A percentile compares a stretch with the other conserved stretches of the same genome.
Conservation (phyloP, 768 basidiomycete genomes). For the Phylloporus sp. region DNA sequence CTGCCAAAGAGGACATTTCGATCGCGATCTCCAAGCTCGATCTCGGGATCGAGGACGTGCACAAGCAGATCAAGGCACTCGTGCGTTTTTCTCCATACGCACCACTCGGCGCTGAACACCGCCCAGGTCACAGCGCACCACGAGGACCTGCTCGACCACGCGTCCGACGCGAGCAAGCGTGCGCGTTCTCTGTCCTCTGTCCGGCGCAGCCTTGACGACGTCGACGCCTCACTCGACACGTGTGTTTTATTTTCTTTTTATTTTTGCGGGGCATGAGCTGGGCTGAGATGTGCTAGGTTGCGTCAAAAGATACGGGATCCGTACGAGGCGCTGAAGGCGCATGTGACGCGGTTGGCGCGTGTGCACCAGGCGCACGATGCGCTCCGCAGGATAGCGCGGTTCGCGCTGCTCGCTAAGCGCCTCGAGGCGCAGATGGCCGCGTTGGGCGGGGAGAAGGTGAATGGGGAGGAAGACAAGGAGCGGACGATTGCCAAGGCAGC, state of each 20-base stretch:
- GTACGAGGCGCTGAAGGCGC: constrained; percentile 65
- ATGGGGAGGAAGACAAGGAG: constrained; percentile 65
- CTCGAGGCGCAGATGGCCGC: constrained; percentile 84
- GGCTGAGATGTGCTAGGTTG: constrained; percentile 52
- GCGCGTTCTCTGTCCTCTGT: constrained; percentile 67
- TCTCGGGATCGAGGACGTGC: constrained; percentile 86
- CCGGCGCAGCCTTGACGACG: constrained; percentile 63
- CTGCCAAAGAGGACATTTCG: constrained; percentile 81
- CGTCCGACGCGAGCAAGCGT: constrained; percentile 69
- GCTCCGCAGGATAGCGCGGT: constrained; percentile 78
- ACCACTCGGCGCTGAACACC: neutral
- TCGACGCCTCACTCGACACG: constrained; percentile 78
- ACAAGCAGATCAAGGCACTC: constrained; percentile 82
- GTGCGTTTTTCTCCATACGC: constrained; percentile 41
- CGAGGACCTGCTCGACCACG: constrained; percentile 75
- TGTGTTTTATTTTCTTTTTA: constrained; percentile 29
- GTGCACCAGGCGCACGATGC: constrained; percentile 83
- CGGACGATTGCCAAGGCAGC: constrained; percentile 90
- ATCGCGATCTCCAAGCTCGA: constrained; percentile 85
- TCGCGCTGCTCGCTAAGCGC: constrained; percentile 76
- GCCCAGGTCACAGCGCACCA: constrained; percentile 77
- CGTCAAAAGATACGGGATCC: constrained; percentile 84
- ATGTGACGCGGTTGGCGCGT: constrained; percentile 71
- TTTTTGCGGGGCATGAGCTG: neutral
- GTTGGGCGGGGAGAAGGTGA: constrained; percentile 33